These are phyloP conservation scores for Botrytis squamosa DNA, from an alignment of 2,329 filamentous ascomycete species.

Conservation along the genomic window DNA sequence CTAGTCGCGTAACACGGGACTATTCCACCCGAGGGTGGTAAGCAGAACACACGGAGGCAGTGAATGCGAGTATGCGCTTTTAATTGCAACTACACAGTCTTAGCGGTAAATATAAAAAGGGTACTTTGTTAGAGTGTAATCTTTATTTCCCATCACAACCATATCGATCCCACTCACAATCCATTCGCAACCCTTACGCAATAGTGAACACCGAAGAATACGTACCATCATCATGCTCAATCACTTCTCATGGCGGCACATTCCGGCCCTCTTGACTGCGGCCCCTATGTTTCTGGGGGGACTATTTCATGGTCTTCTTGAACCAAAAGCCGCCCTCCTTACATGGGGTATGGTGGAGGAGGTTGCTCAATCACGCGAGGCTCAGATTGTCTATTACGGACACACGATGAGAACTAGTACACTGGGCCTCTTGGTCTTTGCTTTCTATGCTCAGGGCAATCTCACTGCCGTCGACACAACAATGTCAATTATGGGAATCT, in stretches of 20 bases:
- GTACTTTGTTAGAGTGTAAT: too few relatives aligned
- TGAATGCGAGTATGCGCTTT: too few relatives aligned
- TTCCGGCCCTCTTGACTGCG: not conserved
- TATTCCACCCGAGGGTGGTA: too few relatives aligned
- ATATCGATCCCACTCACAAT: too few relatives aligned
- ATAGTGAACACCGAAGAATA: too few relatives aligned
- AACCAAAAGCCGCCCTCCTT: not conserved
- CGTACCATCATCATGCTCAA: not conserved
- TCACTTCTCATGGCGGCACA: not conserved
- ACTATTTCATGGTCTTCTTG: not conserved
- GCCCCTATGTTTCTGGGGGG: not conserved
- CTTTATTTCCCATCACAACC: too few relatives aligned
- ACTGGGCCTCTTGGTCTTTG: not conserved
- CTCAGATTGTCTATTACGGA: not conserved
- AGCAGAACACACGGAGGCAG: too few relatives aligned
- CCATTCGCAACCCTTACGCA: too few relatives aligned
- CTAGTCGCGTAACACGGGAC: too few relatives aligned
- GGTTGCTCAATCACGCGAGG: not conserved
- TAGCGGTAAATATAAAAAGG: too few relatives aligned
- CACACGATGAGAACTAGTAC: conserved; percentile 13
- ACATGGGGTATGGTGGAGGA: not conserved
- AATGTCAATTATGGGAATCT: not conserved
- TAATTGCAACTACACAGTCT: too few relatives aligned
- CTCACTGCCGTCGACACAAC: not conserved
- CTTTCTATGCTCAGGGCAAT: not conserved